Evolutionary conservation across 176 grass and related monocot genomes (phyloP).

Genomic region (Oryza longistaminata): DNA sequence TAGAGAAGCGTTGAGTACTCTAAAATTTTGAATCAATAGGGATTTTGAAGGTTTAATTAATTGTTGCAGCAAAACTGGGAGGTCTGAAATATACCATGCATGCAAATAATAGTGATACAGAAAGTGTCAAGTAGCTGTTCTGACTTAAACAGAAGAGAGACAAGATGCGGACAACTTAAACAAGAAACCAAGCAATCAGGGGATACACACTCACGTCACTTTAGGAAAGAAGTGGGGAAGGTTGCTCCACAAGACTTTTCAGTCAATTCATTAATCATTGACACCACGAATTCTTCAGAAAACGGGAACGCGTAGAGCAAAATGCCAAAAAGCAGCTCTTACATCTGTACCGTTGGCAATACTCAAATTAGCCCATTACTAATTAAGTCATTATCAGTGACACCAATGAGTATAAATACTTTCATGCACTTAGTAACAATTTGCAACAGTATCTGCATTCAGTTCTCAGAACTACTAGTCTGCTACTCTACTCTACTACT

Average conservation of each 20-base stretch:
- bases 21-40: neutral
- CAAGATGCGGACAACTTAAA: conserved; percentile 27
- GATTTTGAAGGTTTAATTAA: conserved; percentile 1
- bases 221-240: conserved; percentile 38
- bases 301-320: conserved; percentile 32
- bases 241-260: conserved; percentile 41
- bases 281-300: conserved; percentile 30
- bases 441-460: conserved; percentile 12
- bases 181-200: conserved; percentile 11
- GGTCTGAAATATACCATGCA: neutral
- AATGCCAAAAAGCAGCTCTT: conserved; percentile 41
- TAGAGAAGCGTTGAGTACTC: neutral
- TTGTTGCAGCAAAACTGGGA: neutral
- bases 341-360: neutral
- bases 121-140: neutral
- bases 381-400: neutral
- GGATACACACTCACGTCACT: conserved; percentile 27
- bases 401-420: conserved; percentile 1
- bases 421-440: neutral
- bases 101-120: neutral
- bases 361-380: conserved; percentile 3
- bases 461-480: neutral
- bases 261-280: conserved; percentile 58
- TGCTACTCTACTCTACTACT: neutral
- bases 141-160: neutral